phyloP scores from a whole-genome alignment of 106 monocot genomes.

The Platanthera zijinensis region DNA sequence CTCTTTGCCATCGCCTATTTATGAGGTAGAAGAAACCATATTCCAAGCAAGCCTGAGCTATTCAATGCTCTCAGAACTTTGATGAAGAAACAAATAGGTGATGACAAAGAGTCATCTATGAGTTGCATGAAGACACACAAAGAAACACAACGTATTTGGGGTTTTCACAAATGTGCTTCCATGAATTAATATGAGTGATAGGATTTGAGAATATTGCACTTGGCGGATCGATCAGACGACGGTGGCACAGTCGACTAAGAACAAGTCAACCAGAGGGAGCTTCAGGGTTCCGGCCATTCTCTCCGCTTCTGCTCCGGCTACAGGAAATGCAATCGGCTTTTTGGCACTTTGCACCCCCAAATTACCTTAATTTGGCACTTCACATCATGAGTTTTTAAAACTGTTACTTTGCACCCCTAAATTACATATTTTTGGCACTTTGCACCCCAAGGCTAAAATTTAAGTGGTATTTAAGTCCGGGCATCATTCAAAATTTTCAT shows the following conservation, averaged over 20 bases:
- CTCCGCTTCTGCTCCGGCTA: not conserved
- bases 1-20: too few relatives aligned
- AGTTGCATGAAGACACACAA: not conserved
- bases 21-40: conserved; percentile 89
- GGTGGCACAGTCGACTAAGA: conserved; percentile 41
- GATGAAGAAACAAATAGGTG: not conserved
- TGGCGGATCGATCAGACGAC: conserved; percentile 49
- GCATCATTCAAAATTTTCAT: too few relatives aligned
- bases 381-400: too few relatives aligned
- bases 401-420: too few relatives aligned
- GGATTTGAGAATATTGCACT: conserved; percentile 15
- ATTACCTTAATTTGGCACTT: too few relatives aligned
- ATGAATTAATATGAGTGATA: not conserved
- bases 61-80: not conserved
- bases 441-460: too few relatives aligned
- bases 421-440: too few relatives aligned
- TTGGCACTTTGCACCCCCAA: too few relatives aligned
- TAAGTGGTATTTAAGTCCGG: too few relatives aligned
- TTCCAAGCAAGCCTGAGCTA: conserved; percentile 75
- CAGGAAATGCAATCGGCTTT: too few relatives aligned
- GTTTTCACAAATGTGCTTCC: not conserved
- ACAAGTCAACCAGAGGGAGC: conserved; percentile 63
- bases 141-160: not conserved
- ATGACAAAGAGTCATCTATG: not conserved
- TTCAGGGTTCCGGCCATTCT: conserved; percentile 10